Evolutionary conservation across 2,329 filamentous ascomycete genomes (phyloP).

Genomic region (Dactylellina parvicollis): DNA sequence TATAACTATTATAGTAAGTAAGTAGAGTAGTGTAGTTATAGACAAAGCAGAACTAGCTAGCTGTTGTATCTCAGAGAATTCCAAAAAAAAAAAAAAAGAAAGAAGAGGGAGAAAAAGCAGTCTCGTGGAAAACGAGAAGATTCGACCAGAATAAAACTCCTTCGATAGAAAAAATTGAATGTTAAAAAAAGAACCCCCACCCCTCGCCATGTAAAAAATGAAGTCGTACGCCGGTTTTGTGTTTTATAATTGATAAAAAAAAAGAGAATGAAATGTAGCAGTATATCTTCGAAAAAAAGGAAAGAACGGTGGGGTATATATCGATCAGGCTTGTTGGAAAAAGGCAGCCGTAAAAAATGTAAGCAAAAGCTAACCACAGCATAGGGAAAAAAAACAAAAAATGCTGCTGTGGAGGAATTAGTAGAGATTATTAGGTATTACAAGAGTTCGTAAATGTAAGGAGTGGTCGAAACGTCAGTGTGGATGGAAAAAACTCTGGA

Average conservation of each 20-base stretch:
- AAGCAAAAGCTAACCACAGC: background rate
- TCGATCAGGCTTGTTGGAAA: background rate
- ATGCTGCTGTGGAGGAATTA: background rate
- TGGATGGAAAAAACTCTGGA: constrained; percentile 20
- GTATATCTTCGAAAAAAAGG: constrained; percentile 15
- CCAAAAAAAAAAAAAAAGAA: background rate
- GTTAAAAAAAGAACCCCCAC: constrained; percentile 6
- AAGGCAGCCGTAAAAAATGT: constrained; percentile 18
- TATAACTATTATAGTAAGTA: background rate
- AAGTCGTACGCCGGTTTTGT: constrained; percentile 5
- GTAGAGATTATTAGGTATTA: constrained; percentile 53
- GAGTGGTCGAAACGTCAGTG: constrained; percentile 22
- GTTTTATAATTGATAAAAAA: background rate
- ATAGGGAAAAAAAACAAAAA: constrained; percentile 18
- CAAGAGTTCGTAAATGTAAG: constrained; percentile 36
- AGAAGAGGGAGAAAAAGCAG: background rate
- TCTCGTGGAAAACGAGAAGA: constrained; percentile 9
- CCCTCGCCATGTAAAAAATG: constrained; percentile 1
- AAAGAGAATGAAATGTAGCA: constrained; percentile 9
- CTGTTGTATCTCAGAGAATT: background rate
- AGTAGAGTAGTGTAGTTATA: background rate
- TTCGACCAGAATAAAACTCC: background rate
- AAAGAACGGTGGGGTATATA: background rate
- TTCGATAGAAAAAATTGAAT: background rate
- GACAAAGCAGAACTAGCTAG: background rate